A percentile compares a stretch with the other conserved stretches of the same genome.
These are phyloP conservation scores for Trifolium dubium DNA, from an alignment of 306 rosid genomes.

Conservation along the genomic window DNA sequence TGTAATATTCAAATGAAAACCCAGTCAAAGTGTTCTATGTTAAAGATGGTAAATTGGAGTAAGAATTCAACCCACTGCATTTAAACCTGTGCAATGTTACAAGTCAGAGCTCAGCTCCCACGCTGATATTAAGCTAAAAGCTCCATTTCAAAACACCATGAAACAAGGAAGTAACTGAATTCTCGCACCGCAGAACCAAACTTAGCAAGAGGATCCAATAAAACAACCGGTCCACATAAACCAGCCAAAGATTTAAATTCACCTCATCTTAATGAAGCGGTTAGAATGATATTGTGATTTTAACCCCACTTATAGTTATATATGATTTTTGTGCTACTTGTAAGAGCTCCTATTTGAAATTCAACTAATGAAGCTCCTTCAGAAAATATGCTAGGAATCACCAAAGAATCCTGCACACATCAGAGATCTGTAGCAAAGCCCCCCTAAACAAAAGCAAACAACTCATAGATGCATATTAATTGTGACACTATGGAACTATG, in stretches of 20 bases:
- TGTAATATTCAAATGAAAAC: conserved; percentile 46
- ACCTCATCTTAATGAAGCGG: conserved; percentile 51
- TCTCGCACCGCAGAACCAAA: conserved; percentile 52
- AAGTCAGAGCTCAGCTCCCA: conserved; percentile 64
- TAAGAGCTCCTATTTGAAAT: conserved; percentile 55
- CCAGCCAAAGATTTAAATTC: conserved; percentile 52
- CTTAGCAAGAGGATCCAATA: conserved; percentile 54
- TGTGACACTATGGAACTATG: conserved; percentile 58
- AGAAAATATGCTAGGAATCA: conserved; percentile 50
- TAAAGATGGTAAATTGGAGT: conserved; percentile 46
- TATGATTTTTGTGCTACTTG: conserved; percentile 55
- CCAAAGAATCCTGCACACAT: conserved; percentile 53
- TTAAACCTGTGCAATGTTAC: conserved; percentile 52
- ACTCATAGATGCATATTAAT: conserved; percentile 67
- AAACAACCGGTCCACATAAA: conserved; percentile 45
- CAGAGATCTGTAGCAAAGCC: conserved; percentile 65
- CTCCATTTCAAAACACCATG: conserved; percentile 59
- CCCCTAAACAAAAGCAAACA: conserved; percentile 73
- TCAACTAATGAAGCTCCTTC: conserved; percentile 55
- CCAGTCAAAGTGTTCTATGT: conserved; percentile 50
- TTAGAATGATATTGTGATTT: conserved; percentile 49
- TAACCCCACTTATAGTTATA: conserved; percentile 53
- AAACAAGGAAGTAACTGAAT: conserved; percentile 47
- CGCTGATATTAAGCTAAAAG: conserved; percentile 46
- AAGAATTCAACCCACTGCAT: conserved; percentile 65